Base-by-base conservation (phyloP, 169 alveolate genomes). In the Plasmodium reichenowi region DNA sequence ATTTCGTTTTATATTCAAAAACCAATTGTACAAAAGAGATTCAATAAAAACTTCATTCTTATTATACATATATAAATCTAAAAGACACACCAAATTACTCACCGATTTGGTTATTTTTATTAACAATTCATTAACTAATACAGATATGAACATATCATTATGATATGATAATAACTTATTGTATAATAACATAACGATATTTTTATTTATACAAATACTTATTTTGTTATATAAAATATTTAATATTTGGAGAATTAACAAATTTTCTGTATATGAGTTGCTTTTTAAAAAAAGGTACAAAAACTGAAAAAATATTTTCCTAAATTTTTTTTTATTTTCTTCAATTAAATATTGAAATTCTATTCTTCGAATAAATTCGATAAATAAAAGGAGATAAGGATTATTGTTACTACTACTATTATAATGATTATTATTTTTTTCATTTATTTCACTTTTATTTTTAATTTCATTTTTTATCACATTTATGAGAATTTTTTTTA, bases 231-330 rank as follows among this genome's bases (percentile, higher is more conserved):
- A 86, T 63, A 86, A 20, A 38, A 86, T 71, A 48, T 86, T 86
- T 86, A 86, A 86, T 45, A 71, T 86, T 86, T 86, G 92, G 24
- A 86, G 50, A 71, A 86, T 70, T 86, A 86, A 74, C 43, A 86
- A 62, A 9, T 60, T 73, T 38, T 59, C 76, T 72, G 70, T 48
- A 60, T 86, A 86, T 32, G 13, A 26, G n/a, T 47, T 66, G 20
- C 71, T 86, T 26, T 64, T 86, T 50, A 86, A 38, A 70, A 86
- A 86, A 22, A 86, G 50, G 58, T 13, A 29, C 29, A 86, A 60
- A 70, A 86, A 72, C 13, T 86, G 86, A 73, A 86, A 86, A 56
- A 86, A 86, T 29, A 86, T 71, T 45, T 71, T 70, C 72, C 71
- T 86, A 64, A 86, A 86, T 58, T 72, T 72, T 60, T 47, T 52